Evolutionary conservation across 306 rosid species (phyloP).

Genomic region (Casuarina glauca): DNA sequence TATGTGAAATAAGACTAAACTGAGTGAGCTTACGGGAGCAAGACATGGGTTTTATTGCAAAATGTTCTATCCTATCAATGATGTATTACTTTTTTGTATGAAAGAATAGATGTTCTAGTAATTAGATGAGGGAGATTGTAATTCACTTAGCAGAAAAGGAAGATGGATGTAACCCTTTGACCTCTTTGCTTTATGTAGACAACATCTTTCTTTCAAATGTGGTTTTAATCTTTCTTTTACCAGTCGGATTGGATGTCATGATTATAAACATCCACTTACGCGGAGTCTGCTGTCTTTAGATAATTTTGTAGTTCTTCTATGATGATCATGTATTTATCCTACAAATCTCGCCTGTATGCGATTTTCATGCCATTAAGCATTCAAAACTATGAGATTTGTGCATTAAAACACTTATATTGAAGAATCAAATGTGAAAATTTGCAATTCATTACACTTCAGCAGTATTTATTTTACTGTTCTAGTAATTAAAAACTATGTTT

Average conservation of each 20-base stretch:
- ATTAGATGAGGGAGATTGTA: neutral
- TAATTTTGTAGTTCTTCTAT: neutral
- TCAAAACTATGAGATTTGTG: neutral
- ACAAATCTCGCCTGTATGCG: neutral
- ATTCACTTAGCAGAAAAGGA: neutral
- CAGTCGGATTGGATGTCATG: neutral
- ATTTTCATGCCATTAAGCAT: neutral
- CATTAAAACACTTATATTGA: conserved; percentile 3
- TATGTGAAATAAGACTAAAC: neutral
- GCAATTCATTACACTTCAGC: neutral
- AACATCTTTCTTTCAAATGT: neutral
- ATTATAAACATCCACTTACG: neutral
- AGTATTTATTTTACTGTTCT: conserved; percentile 6
- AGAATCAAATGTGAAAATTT: neutral
- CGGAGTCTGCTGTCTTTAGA: conserved; percentile 5
- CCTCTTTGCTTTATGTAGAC: neutral
- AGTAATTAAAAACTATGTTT: conserved; percentile 22
- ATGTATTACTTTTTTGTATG: neutral
- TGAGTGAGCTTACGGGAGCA: neutral
- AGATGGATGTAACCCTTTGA: neutral
- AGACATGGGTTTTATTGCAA: neutral
- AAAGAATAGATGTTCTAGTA: neutral
- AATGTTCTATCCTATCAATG: neutral
- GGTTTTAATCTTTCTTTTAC: neutral
- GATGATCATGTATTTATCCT: neutral